phyloP scores from a whole-genome alignment of 257 asterid species.

The Paraleonurus japonicus region DNA sequence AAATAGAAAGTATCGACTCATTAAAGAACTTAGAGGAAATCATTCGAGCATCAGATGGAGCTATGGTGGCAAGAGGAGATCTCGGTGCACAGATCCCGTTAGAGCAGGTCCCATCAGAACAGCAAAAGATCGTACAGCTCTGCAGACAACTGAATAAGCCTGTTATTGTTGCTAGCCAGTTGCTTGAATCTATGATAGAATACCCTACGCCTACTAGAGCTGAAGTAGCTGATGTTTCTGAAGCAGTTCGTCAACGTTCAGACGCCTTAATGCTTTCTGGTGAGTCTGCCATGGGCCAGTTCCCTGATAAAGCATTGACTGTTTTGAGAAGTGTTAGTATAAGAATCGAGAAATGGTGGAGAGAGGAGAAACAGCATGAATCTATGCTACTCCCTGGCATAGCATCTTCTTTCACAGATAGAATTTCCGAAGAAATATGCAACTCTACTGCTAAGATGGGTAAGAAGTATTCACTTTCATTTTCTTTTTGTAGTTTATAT shows the following conservation, averaged over 20 bases:
- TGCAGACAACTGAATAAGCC: constrained; percentile 93
- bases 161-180: constrained; percentile 93
- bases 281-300: constrained; percentile 99
- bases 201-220: constrained; percentile 99
- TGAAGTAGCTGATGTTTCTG: constrained; percentile 98
- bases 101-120: constrained; percentile 98
- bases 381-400: constrained; percentile 73
- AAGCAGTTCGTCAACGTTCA: constrained; percentile 92
- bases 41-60: constrained; percentile 89
- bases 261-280: constrained; percentile 99
- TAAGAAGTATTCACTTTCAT: constrained; percentile 33
- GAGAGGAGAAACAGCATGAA: constrained; percentile 83
- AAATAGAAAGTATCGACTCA: constrained; percentile 96
- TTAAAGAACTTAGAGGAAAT: constrained; percentile 91
- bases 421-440: constrained; percentile 96
- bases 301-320: constrained; percentile 90
- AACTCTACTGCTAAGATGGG: constrained; percentile 99
- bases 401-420: constrained; percentile 77
- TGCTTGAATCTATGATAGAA: constrained; percentile 98
- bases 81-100: constrained; percentile 97
- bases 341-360: constrained; percentile 98
- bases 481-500: background rate
- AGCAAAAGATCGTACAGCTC: constrained; percentile 77
- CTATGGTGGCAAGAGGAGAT: constrained; percentile 99
- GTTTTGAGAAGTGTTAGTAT: constrained; percentile 92